phyloP scores from a whole-genome alignment of 306 rosid species.

The Cucumis cinereus region DNA sequence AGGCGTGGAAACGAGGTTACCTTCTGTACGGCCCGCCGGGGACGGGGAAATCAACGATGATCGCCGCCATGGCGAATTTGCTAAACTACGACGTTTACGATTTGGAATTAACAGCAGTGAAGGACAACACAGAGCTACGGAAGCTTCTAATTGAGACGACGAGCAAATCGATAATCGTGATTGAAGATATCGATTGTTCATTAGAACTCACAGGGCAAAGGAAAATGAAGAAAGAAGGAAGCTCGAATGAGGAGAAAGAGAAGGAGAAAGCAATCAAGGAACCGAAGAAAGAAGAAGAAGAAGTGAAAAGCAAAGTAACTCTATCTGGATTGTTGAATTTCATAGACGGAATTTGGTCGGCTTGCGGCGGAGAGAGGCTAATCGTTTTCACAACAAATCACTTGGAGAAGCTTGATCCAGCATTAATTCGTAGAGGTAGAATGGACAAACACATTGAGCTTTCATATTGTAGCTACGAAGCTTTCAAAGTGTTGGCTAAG shows the following conservation, averaged over 20 bases:
- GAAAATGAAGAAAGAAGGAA: neutral
- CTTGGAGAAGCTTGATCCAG: conserved; percentile 8
- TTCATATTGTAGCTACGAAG: neutral
- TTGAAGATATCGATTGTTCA: conserved; percentile 2
- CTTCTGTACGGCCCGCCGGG: conserved; percentile 9
- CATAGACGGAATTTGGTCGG: conserved; percentile 3
- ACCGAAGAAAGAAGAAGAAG: neutral
- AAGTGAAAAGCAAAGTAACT: neutral
- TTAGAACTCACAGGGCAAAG: neutral
- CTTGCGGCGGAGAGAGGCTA: conserved; percentile 4
- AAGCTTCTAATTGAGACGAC: conserved; percentile 1
- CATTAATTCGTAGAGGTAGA: neutral
- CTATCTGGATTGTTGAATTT: conserved; percentile 2
- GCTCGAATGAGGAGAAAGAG: neutral
- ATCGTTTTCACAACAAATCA: neutral
- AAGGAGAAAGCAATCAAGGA: neutral
- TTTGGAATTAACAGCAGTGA: conserved; percentile 4
- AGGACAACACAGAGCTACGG: conserved; percentile 3
- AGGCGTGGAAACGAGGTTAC: conserved; percentile 5
- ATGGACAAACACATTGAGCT: conserved; percentile 5
- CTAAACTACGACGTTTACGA: neutral
- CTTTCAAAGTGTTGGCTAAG: neutral
- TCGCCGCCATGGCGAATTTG: neutral
- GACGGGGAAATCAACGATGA: conserved; percentile 7
- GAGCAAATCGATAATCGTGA: conserved; percentile 3